Conservation (phyloP, 2,329 filamentous ascomycete genomes). For the Teratosphaeria zuluensis region DNA sequence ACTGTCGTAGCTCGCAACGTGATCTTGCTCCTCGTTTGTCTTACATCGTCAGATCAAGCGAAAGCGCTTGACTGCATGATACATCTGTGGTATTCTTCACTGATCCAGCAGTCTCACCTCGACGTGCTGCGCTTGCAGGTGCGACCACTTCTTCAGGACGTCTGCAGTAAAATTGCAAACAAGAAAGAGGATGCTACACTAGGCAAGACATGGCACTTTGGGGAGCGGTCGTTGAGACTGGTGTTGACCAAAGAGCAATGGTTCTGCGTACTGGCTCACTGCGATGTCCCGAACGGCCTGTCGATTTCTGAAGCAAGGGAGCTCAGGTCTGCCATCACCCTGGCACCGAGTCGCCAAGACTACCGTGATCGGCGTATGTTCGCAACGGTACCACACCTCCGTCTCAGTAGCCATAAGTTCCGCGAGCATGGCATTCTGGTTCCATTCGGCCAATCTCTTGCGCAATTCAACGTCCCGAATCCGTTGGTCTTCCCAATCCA, state of each 20-base stretch:
- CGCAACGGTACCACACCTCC: slow-evolving; percentile 14
- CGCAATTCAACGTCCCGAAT: slow-evolving; percentile 30
- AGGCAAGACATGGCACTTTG: slow-evolving; percentile 26
- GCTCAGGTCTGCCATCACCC: slow-evolving; percentile 21
- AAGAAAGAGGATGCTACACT: slow-evolving; percentile 18
- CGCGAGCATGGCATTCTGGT: slow-evolving; percentile 31
- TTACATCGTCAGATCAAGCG: slow-evolving; percentile 7
- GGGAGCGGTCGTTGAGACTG: slow-evolving; percentile 17
- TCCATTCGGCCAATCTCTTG: slow-evolving; percentile 28
- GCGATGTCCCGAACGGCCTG: slow-evolving; percentile 20
- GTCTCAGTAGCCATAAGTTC: slow-evolving; percentile 24
- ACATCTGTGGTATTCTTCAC: slow-evolving; percentile 40
- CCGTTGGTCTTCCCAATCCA: slow-evolving; percentile 25
- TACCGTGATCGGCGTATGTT: slow-evolving; percentile 24
- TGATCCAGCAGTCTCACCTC: slow-evolving; percentile 19
- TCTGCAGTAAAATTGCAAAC: slow-evolving; percentile 24
- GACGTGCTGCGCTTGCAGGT: slow-evolving; percentile 16
- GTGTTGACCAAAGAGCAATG: slow-evolving; percentile 26
- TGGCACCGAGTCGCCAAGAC: slow-evolving; percentile 24
- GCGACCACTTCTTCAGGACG: slow-evolving; percentile 25
- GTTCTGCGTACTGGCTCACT: slow-evolving; percentile 18
- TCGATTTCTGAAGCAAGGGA: slow-evolving; percentile 10
- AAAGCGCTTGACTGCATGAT: slow-evolving; percentile 27
- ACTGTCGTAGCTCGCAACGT: slow-evolving; percentile 24
- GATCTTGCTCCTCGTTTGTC: slow-evolving; percentile 29